Evolutionary conservation across 768 basidiomycete species (phyloP).

Genomic region (Hydnum rufescens): DNA sequence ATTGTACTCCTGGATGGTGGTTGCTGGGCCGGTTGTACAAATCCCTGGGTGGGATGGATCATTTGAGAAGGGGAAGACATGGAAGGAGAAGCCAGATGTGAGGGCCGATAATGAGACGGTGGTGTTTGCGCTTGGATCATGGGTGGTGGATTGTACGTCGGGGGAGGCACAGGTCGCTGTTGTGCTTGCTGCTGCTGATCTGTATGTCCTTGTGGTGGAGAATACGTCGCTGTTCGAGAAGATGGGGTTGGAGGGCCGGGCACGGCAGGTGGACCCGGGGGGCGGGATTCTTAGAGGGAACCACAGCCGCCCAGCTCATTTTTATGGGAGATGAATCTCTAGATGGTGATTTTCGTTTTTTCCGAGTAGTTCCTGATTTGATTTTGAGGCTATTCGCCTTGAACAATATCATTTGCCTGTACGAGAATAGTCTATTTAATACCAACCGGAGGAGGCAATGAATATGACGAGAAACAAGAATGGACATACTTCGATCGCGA

Average conservation of each 20-base stretch:
- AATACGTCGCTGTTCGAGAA: not conserved
- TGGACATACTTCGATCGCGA: slow-evolving; percentile 43
- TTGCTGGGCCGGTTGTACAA: too few species aligned
- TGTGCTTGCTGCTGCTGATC: not conserved
- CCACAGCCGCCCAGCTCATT: too few species aligned
- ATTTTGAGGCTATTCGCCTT: not conserved
- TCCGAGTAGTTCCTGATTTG: not conserved
- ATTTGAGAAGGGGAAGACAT: not conserved
- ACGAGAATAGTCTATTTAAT: too few species aligned
- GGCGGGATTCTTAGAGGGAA: too few species aligned
- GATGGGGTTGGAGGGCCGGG: not conserved
- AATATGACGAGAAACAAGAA: not conserved
- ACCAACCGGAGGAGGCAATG: too few species aligned
- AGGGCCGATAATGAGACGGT: too few species aligned
- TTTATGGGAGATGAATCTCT: not conserved
- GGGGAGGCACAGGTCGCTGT: not conserved
- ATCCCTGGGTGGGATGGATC: not conserved
- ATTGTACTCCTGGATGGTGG: too few species aligned
- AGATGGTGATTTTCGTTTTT: not conserved
- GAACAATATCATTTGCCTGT: not conserved
- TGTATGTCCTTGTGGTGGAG: not conserved
- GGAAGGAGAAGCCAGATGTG: not conserved
- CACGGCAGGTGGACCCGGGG: not conserved
- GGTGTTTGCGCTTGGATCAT: not conserved
- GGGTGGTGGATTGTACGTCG: not conserved